These are phyloP conservation scores for Geotrichum europaeum DNA, from an alignment of 1,139 yeast species.

Conservation along the genomic window DNA sequence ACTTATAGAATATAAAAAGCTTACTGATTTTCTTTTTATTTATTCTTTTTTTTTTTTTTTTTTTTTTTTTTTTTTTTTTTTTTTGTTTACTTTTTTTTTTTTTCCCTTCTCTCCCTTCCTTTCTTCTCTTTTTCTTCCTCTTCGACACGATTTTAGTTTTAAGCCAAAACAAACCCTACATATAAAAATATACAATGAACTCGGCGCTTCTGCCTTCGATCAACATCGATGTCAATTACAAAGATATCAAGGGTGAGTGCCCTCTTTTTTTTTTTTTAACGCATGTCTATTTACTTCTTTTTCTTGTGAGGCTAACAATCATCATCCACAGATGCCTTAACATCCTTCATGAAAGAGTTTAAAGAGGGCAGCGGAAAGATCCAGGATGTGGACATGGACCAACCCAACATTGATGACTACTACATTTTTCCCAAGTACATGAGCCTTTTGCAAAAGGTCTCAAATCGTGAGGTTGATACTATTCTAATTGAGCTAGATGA, in stretches of 20 bases:
- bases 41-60: not conserved
- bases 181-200: slow-evolving; percentile 16
- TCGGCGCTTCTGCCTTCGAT: slow-evolving; percentile 44
- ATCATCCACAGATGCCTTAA: slow-evolving; percentile 18
- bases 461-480: slow-evolving; percentile 72
- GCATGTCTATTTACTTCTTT: not conserved
- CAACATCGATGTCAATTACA: slow-evolving; percentile 50
- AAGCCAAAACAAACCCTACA: not conserved
- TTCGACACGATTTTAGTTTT: not conserved
- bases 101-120: not conserved
- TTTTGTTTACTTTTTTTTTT: not conserved
- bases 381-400: slow-evolving; percentile 19
- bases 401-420: slow-evolving; percentile 17
- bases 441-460: slow-evolving; percentile 66
- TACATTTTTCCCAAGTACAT: slow-evolving; percentile 55
- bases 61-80: slow-evolving; percentile 1
- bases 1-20: too few relatives aligned
- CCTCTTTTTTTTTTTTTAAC: not conserved
- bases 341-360: slow-evolving; percentile 25
- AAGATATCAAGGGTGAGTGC: slow-evolving; percentile 36
- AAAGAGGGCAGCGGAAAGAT: slow-evolving; percentile 21
- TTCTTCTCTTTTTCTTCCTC: not conserved
- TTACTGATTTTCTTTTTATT: too few relatives aligned
- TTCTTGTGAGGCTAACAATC: not conserved
- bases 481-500: slow-evolving; percentile 80